Evolutionary conservation across 768 basidiomycete species (phyloP), one percentile per base, ranked within the genome.

Genomic region (Termitomyces sp.): DNA sequence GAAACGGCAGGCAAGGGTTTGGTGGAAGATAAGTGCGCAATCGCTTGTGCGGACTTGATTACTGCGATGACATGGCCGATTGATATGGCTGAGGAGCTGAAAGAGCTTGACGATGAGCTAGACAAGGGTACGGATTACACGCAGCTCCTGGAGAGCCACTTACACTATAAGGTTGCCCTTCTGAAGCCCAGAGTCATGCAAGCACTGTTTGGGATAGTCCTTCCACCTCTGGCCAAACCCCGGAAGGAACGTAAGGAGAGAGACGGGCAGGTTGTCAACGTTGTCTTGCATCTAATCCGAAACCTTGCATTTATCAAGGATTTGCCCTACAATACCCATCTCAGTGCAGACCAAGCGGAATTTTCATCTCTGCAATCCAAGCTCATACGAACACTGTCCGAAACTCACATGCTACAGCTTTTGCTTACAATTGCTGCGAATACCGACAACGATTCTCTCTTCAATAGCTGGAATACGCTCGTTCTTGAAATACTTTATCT

Each of bases 31-130:
- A 90, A 87, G 64, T 79, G 90, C 49, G 92, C 92, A 0, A 81
- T 96, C 28, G 83, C 87, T 0, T 89, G 87, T 61, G 87, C 86
- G 8, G 97, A 98, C 68, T 76, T 99, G 24, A 87, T 98, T 68
- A 91, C 93, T 0, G 94, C 95, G 0, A 92, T 99, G 91, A 98
- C 96, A 1, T 99, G 97, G 97, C 97, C 97, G 0, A 96, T 99
- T 54, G 92, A 98, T 71, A 77, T 98, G 61, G 90, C 93, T 0
- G 90, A 92, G 65, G 97, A 98, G 71, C 77, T 99, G 61, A 90
- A 89, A 65, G 97, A 98, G 67, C 83, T 98, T 54, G 87, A 90
- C 67, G 90, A 94, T 45, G 90, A 88, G 40, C 63, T 84, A 20
- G 90, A 91, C 70, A 84, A 81, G 59, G 84, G 87, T 18, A 84